Evolutionary conservation across 164 flowering plant genomes (phyloP), one percentile per base, ranked within the genome.

Genomic region (Santalum album): DNA sequence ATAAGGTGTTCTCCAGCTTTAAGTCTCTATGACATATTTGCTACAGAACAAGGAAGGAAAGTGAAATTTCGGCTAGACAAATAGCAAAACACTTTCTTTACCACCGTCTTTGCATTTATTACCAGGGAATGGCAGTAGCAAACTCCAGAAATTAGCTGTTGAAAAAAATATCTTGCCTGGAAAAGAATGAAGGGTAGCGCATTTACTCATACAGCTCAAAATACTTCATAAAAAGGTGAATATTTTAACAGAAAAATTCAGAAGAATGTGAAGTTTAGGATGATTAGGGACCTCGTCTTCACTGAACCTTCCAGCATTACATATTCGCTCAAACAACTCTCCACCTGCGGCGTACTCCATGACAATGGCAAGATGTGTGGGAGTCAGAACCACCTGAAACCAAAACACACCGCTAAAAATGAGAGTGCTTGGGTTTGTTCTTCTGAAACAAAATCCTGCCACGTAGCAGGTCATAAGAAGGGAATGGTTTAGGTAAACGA

Each of bases 11-110:
- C 72, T 89, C 97, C 54, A 89, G 81, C 69, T 84, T 89, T 75
- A 89, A 60, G 73, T 89, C 96, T 69, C 98, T 70, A 61, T 90
- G 98, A 49, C 98, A 90, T 53, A 90, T 90, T 87, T 87, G 95
- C 95, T 85, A 71, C 62, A 67, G 19, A 40, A 23, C 25, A 55
- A 25, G 38, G 25, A n/a, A 10, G 34, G 48, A 38, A 15, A 38
- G 9, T 3, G 12, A 38, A 9, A 38, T 38, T 11, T 12, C 9
- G 14, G 16, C n/a, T 5, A 36, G 14, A 36, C 16, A 36, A 2
- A 3, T 1, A 38, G 14, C 3, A 11, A 38, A 9, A 9, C 14
- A 9, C 0, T 16, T 38, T 14, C 14, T 9, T 1, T 12, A 14
- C 17, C 14, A 11, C 0, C 14, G n/a, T n/a, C 4, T 38, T 38